Conservation (phyloP, 139 green algal genomes). For the Chlorella sp. region DNA sequence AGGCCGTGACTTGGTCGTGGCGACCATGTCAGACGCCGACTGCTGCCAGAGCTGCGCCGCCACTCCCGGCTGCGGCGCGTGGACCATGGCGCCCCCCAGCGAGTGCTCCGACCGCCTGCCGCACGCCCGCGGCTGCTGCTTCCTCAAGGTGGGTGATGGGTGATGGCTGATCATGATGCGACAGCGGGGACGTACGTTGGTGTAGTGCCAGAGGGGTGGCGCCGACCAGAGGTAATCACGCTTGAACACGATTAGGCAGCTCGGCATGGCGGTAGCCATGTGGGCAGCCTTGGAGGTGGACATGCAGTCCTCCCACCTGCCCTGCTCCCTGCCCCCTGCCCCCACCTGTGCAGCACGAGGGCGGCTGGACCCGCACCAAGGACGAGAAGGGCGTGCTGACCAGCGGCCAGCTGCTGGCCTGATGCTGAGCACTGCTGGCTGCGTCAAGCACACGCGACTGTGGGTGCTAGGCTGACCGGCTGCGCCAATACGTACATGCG, state of each 20-base stretch:
- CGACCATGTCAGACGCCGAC: conserved; percentile 13
- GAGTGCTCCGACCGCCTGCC: not conserved
- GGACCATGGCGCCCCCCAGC: conserved; percentile 16
- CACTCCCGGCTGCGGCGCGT: not conserved
- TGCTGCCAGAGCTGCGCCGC: conserved; percentile 18
- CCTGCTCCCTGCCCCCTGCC: not conserved
- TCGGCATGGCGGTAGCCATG: too few relatives aligned
- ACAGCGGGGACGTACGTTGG: not conserved
- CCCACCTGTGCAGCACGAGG: not conserved
- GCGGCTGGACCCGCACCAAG: conserved; percentile 4
- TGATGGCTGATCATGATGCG: not conserved
- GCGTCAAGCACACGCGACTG: too few relatives aligned
- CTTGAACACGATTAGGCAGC: too few relatives aligned
- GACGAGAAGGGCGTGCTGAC: conserved; percentile 11
- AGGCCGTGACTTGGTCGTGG: not conserved
- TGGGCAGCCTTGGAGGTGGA: not conserved
- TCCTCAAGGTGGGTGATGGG: conserved; percentile 11
- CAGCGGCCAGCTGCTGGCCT: not conserved
- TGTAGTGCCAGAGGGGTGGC: not conserved
- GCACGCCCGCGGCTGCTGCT: conserved; percentile 1
- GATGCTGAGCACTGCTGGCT: not conserved
- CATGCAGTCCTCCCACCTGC: not conserved
- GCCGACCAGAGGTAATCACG: not conserved
- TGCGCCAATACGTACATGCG: too few relatives aligned
- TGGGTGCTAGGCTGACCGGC: too few relatives aligned